These are phyloP conservation scores for Spinellus fusiger DNA, from an alignment of 192 early-diverging fungal species.

Conservation along the genomic window DNA sequence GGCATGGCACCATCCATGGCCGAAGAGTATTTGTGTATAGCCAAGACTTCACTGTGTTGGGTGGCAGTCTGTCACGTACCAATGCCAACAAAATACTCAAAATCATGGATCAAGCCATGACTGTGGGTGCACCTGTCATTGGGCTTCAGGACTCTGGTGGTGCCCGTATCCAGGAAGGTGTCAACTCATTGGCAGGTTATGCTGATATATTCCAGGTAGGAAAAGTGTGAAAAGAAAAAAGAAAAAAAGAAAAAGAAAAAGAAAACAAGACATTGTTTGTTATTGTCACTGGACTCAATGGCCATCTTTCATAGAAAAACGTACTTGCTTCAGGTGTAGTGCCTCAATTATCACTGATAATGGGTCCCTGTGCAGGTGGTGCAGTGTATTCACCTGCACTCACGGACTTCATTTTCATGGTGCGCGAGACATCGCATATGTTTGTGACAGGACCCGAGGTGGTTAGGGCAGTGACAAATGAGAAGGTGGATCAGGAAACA, in stretches of 20 bases:
- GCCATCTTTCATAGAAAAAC: conserved; percentile 49
- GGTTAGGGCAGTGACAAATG: conserved; percentile 93
- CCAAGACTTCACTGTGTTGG: conserved; percentile 93
- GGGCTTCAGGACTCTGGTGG: conserved; percentile 97
- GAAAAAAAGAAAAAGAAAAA: background rate
- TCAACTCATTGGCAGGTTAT: conserved; percentile 92
- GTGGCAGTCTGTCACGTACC: conserved; percentile 82
- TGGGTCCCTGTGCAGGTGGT: conserved; percentile 97
- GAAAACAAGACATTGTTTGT: background rate
- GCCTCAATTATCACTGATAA: conserved; percentile 93
- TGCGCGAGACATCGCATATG: conserved; percentile 89
- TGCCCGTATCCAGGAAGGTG: conserved; percentile 97
- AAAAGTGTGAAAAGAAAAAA: background rate
- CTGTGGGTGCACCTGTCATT: conserved; percentile 90
- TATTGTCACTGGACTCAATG: background rate
- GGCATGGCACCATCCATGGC: conserved; percentile 90
- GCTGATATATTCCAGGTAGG: conserved; percentile 87
- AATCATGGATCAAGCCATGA: conserved; percentile 88
- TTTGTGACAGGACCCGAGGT: conserved; percentile 98
- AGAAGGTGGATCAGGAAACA: conserved; percentile 90
- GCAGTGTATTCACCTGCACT: conserved; percentile 96
- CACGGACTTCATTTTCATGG: conserved; percentile 97
- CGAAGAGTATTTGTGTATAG: conserved; percentile 86
- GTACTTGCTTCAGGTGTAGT: conserved; percentile 89
- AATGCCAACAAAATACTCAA: conserved; percentile 93